Evolutionary conservation across 1,284 basidiomycete genomes (phyloP).

Genomic region (Ganoderma lucidum): DNA sequence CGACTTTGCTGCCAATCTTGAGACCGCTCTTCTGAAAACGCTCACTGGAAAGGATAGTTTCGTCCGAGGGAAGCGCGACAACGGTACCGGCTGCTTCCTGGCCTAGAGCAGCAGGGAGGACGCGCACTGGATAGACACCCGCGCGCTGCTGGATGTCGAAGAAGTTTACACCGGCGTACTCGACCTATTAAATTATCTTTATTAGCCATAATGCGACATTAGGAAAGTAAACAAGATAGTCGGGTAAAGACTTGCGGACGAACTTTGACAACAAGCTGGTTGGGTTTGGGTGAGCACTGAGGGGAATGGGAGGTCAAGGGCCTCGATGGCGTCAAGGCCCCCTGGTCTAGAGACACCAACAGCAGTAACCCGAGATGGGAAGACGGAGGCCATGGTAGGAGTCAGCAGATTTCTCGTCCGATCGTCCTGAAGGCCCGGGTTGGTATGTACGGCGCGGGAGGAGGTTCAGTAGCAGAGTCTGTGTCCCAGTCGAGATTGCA

Average conservation of each 20-base stretch:
- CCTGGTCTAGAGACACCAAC: conserved; percentile 4
- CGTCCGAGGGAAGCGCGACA: conserved; percentile 72
- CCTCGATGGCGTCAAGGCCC: conserved; percentile 7
- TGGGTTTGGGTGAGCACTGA: neutral
- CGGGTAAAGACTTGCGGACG: neutral
- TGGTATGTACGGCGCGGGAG: neutral
- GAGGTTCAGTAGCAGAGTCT: neutral
- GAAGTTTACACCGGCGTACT: conserved; percentile 83
- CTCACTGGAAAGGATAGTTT: conserved; percentile 57
- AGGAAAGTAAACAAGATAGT: neutral
- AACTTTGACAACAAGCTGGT: conserved; percentile 11
- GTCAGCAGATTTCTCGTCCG: neutral
- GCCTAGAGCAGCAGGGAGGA: conserved; percentile 81
- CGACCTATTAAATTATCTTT: conserved; percentile 43
- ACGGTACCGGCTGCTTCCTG: conserved; percentile 84
- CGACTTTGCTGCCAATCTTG: conserved; percentile 68
- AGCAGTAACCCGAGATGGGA: conserved; percentile 8
- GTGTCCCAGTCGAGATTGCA: neutral
- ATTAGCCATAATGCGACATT: neutral
- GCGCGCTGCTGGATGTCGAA: conserved; percentile 82
- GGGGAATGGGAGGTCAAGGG: conserved; percentile 7
- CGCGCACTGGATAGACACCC: conserved; percentile 62
- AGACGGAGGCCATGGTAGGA: neutral
- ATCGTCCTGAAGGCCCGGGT: neutral
- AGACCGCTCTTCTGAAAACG: conserved; percentile 67